phyloP scores from a whole-genome alignment of 169 alveolate species.

The Babesia ovis region DNA sequence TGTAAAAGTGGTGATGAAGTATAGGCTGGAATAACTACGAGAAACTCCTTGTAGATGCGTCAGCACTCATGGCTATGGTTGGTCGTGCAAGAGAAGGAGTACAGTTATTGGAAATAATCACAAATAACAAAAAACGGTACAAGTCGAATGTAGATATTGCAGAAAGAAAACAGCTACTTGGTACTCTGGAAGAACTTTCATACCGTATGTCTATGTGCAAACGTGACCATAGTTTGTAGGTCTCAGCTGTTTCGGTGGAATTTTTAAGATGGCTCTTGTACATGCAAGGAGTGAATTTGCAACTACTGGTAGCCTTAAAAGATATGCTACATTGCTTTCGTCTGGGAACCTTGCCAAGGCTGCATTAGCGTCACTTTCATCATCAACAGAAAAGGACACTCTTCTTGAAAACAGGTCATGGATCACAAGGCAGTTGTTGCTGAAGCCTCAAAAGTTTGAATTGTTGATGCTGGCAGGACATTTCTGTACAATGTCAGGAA shows the following conservation, averaged over 20 bases:
- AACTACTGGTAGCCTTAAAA: constrained; percentile 46
- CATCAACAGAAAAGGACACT: constrained; percentile 64
- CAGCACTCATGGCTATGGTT: constrained; percentile 44
- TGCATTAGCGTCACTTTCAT: constrained; percentile 53
- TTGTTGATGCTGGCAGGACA: constrained; percentile 73
- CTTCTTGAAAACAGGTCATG: constrained; percentile 71
- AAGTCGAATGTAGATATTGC: constrained; percentile 37
- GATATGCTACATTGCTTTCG: constrained; percentile 41
- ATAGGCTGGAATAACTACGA: constrained; percentile 63
- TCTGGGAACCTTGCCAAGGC: constrained; percentile 65
- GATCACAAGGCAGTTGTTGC: constrained; percentile 70
- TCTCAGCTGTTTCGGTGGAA: constrained; percentile 60
- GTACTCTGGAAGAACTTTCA: constrained; percentile 36
- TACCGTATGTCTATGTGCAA: constrained; percentile 15
- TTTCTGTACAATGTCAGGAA: constrained; percentile 72
- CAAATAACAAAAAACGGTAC: constrained; percentile 54
- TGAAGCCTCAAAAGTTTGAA: constrained; percentile 63
- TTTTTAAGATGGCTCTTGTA: constrained; percentile 53
- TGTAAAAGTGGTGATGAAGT: background rate
- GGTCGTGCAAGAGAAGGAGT: constrained; percentile 46
- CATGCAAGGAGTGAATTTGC: constrained; percentile 58
- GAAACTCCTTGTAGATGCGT: constrained; percentile 39
- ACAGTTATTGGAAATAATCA: constrained; percentile 51
- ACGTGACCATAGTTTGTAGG: background rate
- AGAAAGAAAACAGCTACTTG: constrained; percentile 44